Conservation (phyloP, 495 filamentous ascomycete genomes). For the Xylaria venustula region DNA sequence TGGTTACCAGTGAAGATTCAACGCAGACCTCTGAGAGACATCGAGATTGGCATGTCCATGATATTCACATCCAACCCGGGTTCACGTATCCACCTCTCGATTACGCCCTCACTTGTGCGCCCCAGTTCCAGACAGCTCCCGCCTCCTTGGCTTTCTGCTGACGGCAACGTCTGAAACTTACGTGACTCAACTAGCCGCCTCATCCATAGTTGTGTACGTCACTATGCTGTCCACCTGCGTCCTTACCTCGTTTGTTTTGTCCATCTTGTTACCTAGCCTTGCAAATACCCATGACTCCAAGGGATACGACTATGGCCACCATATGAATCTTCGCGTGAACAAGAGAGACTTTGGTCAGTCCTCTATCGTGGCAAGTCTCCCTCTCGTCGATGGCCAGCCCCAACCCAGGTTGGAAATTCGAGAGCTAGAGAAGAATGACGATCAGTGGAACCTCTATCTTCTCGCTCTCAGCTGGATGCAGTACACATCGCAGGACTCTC, state of each 20-base stretch:
- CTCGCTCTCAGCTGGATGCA: slow-evolving; percentile 56
- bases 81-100: not conserved
- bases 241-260: slow-evolving; percentile 11
- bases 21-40: not conserved
- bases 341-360: slow-evolving; percentile 28
- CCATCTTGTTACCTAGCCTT: not conserved
- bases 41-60: not conserved
- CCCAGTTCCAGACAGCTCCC: not conserved
- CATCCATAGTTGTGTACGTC: not conserved
- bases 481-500: slow-evolving; percentile 48
- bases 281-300: not conserved
- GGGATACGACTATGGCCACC: slow-evolving; percentile 44
- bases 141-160: not conserved
- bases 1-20: not conserved
- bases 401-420: slow-evolving; percentile 50
- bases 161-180: not conserved
- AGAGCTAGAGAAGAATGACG: slow-evolving; percentile 53
- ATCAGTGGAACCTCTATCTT: slow-evolving; percentile 60
- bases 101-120: slow-evolving; percentile 2
- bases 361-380: slow-evolving; percentile 22
- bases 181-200: not conserved
- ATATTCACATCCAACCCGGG: not conserved
- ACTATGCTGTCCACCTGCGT: slow-evolving; percentile 1
- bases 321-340: slow-evolving; percentile 22
- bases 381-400: slow-evolving; percentile 24